Conservation (phyloP, 495 filamentous ascomycete genomes). For the Opeltia flavorubescens region DNA sequence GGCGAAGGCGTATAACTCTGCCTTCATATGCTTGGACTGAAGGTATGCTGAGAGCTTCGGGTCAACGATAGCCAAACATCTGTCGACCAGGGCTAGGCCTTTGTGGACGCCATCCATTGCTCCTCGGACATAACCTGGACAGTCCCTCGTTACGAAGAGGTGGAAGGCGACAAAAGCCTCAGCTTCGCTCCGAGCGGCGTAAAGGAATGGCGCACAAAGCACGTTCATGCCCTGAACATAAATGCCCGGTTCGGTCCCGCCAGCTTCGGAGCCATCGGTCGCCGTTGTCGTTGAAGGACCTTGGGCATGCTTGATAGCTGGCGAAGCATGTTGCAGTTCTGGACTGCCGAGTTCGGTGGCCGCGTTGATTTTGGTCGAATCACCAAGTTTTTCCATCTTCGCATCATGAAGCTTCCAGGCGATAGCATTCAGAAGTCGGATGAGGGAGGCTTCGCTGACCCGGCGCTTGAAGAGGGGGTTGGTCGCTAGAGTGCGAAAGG, state of each 20-base stretch:
- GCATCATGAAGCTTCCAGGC: conserved; percentile 87
- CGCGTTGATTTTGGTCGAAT: conserved; percentile 15
- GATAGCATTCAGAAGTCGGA: conserved; percentile 88
- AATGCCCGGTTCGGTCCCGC: conserved; percentile 49
- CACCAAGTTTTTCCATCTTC: conserved; percentile 31
- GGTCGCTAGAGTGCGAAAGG: conserved; percentile 88
- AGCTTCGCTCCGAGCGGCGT: conserved; percentile 85
- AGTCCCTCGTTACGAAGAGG: conserved; percentile 74
- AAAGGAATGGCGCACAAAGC: conserved; percentile 94
- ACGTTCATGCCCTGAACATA: conserved; percentile 99
- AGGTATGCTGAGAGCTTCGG: conserved; percentile 74
- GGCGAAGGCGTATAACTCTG: conserved; percentile 95
- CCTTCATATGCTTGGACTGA: conserved; percentile 69
- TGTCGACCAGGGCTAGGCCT: conserved; percentile 80
- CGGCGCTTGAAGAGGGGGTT: conserved; percentile 91
- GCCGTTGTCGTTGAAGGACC: conserved; percentile 15
- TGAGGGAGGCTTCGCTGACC: conserved; percentile 88
- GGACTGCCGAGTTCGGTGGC: conserved; percentile 14
- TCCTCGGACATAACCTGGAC: conserved; percentile 84
- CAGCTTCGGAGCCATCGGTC: conserved; percentile 42
- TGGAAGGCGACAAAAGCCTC: conserved; percentile 90
- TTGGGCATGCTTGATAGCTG: conserved; percentile 29
- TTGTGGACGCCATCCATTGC: conserved; percentile 97
- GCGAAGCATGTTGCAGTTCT: conserved; percentile 21
- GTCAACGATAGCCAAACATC: conserved; percentile 79